phyloP scores from a whole-genome alignment of 2,329 filamentous ascomycete genomes.

The Colletotrichum gloeosporioides region DNA sequence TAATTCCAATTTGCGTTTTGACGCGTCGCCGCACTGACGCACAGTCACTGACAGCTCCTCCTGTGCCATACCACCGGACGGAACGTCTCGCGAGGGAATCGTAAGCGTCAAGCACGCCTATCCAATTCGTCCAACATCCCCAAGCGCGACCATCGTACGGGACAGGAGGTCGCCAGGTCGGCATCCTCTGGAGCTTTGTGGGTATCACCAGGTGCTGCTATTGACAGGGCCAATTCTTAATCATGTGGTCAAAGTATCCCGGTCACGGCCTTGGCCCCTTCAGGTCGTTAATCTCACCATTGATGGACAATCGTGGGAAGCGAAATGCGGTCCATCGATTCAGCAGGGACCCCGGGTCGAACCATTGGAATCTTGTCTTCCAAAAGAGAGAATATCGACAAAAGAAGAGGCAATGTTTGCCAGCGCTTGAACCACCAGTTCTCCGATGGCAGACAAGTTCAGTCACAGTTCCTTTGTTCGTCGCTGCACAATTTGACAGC shows the following conservation, averaged over 20 bases:
- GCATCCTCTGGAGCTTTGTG: neutral
- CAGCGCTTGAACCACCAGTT: neutral
- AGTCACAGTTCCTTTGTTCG: neutral
- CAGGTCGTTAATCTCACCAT: conserved; percentile 20
- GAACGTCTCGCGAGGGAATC: neutral
- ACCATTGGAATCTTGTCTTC: neutral
- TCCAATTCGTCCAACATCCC: neutral
- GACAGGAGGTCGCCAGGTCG: neutral
- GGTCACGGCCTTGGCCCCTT: conserved; percentile 1
- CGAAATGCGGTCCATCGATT: conserved; percentile 7
- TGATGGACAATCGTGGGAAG: conserved; percentile 17
- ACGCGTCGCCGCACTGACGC: neutral
- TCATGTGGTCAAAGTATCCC: conserved; percentile 16
- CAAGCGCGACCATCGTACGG: neutral
- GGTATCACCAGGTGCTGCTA: neutral
- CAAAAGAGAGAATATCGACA: neutral
- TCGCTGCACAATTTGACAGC: conserved; percentile 1
- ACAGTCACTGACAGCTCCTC: neutral
- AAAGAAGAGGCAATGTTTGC: neutral
- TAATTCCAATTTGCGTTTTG: neutral
- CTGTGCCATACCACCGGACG: neutral
- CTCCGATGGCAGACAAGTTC: neutral
- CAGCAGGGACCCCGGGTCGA: neutral
- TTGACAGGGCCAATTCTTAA: conserved; percentile 3
- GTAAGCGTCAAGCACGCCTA: neutral